These are phyloP conservation scores for Aspergillus incahuasiensis DNA, from an alignment of 495 filamentous ascomycete species.

Conservation along the genomic window DNA sequence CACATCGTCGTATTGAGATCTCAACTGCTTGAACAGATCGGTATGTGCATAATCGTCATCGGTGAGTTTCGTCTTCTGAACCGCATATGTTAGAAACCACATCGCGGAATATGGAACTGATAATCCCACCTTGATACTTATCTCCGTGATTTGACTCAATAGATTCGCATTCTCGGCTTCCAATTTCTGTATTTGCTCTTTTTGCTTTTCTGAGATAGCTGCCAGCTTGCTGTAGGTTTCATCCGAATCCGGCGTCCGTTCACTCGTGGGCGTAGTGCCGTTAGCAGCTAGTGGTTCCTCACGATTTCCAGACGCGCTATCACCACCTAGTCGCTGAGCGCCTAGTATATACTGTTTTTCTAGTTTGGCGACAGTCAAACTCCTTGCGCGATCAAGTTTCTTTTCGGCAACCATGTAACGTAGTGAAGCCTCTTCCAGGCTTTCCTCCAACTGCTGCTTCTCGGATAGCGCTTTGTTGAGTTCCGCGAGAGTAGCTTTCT, in stretches of 20 bases:
- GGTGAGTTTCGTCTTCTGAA: constrained; percentile 59
- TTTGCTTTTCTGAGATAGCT: constrained; percentile 72
- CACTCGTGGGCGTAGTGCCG: constrained; percentile 49
- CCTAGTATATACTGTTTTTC: constrained; percentile 80
- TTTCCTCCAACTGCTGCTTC: constrained; percentile 76
- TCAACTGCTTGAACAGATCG: constrained; percentile 87
- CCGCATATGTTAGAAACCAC: background rate
- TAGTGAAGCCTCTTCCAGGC: constrained; percentile 77
- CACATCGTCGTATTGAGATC: constrained; percentile 84
- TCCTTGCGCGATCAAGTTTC: constrained; percentile 82
- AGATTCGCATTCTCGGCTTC: constrained; percentile 76
- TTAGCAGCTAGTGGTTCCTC: constrained; percentile 50
- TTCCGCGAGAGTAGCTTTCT: constrained; percentile 75
- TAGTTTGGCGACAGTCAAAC: constrained; percentile 82
- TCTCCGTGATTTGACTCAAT: constrained; percentile 69
- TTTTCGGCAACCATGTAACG: constrained; percentile 94
- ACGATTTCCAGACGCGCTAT: constrained; percentile 51
- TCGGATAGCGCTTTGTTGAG: constrained; percentile 71
- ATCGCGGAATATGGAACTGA: background rate
- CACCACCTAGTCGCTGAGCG: constrained; percentile 45
- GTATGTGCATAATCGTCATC: constrained; percentile 93
- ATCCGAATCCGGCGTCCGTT: constrained; percentile 55
- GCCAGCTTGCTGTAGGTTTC: constrained; percentile 67
- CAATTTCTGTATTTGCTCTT: constrained; percentile 76
- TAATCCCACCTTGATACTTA: constrained; percentile 50